phyloP scores from a whole-genome alignment of 2,329 filamentous ascomycete species.

The Fusarium longipes region DNA sequence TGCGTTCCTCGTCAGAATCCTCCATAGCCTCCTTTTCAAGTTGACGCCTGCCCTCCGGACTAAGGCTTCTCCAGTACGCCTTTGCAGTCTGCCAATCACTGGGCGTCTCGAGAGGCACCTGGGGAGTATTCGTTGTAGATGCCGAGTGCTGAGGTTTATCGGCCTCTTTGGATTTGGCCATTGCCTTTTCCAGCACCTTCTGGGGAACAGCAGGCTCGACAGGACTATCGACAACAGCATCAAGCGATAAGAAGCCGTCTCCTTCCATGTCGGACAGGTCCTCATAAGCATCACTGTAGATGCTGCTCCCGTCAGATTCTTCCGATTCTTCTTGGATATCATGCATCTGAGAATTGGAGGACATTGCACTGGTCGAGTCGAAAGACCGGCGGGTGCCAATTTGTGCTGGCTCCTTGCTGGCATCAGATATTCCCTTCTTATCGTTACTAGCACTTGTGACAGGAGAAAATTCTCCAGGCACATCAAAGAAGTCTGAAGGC shows the following conservation, averaged over 20 bases:
- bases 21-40: slow-evolving; percentile 68
- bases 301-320: slow-evolving; percentile 63
- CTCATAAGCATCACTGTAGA: slow-evolving; percentile 83
- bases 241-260: slow-evolving; percentile 76
- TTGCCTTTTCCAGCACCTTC: slow-evolving; percentile 43
- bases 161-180: slow-evolving; percentile 36
- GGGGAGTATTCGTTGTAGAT: background rate
- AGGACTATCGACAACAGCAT: slow-evolving; percentile 76
- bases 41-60: slow-evolving; percentile 70
- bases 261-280: slow-evolving; percentile 73
- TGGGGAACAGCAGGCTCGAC: slow-evolving; percentile 36
- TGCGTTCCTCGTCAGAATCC: slow-evolving; percentile 62
- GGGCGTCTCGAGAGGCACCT: slow-evolving; percentile 19
- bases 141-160: slow-evolving; percentile 4
- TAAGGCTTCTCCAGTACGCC: slow-evolving; percentile 75
- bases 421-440: slow-evolving; percentile 10
- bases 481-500: slow-evolving; percentile 56
- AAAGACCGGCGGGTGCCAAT: slow-evolving; percentile 31
- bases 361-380: slow-evolving; percentile 30
- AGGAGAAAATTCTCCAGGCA: slow-evolving; percentile 70
- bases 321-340: slow-evolving; percentile 56
- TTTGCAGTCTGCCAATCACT: slow-evolving; percentile 76
- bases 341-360: slow-evolving; percentile 46
- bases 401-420: slow-evolving; percentile 8
- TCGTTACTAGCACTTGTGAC: slow-evolving; percentile 46